Evolutionary conservation across 1,284 basidiomycete species (phyloP), one percentile per base, ranked within the genome.

Genomic region (Ceratobasidium sp.): DNA sequence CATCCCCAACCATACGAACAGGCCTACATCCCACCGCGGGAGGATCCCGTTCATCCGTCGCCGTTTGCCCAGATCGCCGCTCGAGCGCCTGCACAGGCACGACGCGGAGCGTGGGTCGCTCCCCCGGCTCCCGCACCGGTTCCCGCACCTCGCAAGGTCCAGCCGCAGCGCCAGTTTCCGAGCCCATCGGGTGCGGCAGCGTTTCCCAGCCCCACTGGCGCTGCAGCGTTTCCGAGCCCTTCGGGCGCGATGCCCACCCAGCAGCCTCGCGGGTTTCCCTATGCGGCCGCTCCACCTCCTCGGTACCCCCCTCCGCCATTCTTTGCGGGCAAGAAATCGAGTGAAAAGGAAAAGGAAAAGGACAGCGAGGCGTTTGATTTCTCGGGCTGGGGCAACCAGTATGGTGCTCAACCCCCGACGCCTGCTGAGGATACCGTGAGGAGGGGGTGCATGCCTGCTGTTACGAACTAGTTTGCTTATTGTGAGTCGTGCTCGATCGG

Each of bases 361-460:
- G 62, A 65, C 62, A 46, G 8, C 28, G 62, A 65, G 48, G 62
- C 62, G 62, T 65, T 65, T 65, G 62, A 65, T 39, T 65, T 65
- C 21, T 52, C 46, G n/a, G 62, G 62, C 2, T 65, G 62, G 62
- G 62, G 62, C 8, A 65, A 26, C 32, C 62, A 65, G 48, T 65
- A 65, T 53, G 62, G 45, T 12, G 62, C 46, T 2, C 62, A 65
- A 28, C 62, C 62, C 3, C 62, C 62, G 3, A 65, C 62, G 16
- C 62, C 62, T 28, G 62, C 62, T 5, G 62, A 65, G 62, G 62
- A 65, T 53, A 48, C 62, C 4, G 62, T 65, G 2, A 16, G 62
- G n/a, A 50, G 48, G 48, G 62, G 62, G n/a, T 34, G 53, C 21
- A 28, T 65, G 18, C 43, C 43, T 23, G 53, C 53, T 36, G 62